Evolutionary conservation across 2,329 filamentous ascomycete genomes (phyloP), one percentile per base, ranked within the genome.

Genomic region (Monilinia laxa): DNA sequence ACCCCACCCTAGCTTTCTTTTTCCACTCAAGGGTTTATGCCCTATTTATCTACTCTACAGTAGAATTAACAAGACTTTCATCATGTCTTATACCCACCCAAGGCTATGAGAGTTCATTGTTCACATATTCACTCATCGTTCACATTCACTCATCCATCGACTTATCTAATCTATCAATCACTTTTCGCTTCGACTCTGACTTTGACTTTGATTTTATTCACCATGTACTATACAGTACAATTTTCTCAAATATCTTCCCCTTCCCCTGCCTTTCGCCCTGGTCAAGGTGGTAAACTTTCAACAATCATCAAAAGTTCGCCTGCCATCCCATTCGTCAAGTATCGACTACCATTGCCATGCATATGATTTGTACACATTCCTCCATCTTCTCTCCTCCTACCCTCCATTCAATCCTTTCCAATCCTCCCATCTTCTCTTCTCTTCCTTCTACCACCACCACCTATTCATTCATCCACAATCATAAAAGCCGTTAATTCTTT

Each of bases 401-500:
- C 53, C 31, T 16, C 28, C 52, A 35, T 54, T 31, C 52, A 4
- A 20, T 20, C 25, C 14, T 25, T 35, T 35, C 28, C 52, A 54
- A 16, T 25, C 2, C 14, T 25, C 25, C 4, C 25, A 3, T 23
- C 51, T 18, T 14, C 23, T 28, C 51, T 16, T 53, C 28, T 12
- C 53, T 10, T 11, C 3, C 9, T 6, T 10, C 42, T 28, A 40
- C 31, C 31, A 35, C 31, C 31, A 28, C 51, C 4, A 4, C 28
- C 20, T 51, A 42, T 35, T 38, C 49, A 42, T 31, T 23, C 11
- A 54, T 28, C 38, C 51, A 14, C 23, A 52, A 55, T 64, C 62
- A 55, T 64, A 64, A 64, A 55, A 45, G 62, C 62, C 62, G 51
- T 60, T 47, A 64, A 31, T 28, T 28, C 47, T 53, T 53, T 40